These are phyloP conservation scores for Coffea eugenioides DNA, from an alignment of 257 asterid genomes.

Conservation along the genomic window DNA sequence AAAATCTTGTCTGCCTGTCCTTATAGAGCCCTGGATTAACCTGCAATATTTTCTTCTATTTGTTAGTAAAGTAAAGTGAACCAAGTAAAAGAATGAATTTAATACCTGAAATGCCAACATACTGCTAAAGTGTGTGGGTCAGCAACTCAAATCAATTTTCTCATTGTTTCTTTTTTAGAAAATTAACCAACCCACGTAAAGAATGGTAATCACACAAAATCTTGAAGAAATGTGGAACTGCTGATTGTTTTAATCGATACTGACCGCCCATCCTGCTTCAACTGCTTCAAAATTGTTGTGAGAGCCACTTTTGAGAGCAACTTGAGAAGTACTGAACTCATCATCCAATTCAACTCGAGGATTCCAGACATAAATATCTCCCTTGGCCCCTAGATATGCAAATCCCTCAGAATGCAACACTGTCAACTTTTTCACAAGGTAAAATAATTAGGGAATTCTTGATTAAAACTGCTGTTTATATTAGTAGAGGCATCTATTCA, in stretches of 20 bases:
- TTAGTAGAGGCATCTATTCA: too few species aligned
- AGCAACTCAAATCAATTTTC: background rate
- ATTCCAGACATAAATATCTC: conserved; percentile 48
- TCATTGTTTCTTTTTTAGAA: background rate
- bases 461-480: too few species aligned
- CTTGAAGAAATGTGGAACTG: background rate
- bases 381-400: conserved; percentile 64
- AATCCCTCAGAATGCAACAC: conserved; percentile 49
- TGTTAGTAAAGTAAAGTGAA: too few species aligned
- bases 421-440: conserved; percentile 32
- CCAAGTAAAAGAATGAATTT: background rate
- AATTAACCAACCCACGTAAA: background rate
- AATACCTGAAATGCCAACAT: background rate
- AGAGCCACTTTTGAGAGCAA: conserved; percentile 52
- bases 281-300: conserved; percentile 31
- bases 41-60: conserved; percentile 31
- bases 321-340: conserved; percentile 53
- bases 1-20: conserved; percentile 6
- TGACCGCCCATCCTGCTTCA: conserved; percentile 71
- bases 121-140: background rate
- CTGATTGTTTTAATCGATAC: conserved; percentile 11
- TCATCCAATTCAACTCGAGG: conserved; percentile 56
- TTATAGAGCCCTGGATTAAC: conserved; percentile 9
- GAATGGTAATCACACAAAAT: background rate
- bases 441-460: background rate